phyloP scores from a whole-genome alignment of 1,139 yeast genomes.

The Pichiaceae sp. region DNA sequence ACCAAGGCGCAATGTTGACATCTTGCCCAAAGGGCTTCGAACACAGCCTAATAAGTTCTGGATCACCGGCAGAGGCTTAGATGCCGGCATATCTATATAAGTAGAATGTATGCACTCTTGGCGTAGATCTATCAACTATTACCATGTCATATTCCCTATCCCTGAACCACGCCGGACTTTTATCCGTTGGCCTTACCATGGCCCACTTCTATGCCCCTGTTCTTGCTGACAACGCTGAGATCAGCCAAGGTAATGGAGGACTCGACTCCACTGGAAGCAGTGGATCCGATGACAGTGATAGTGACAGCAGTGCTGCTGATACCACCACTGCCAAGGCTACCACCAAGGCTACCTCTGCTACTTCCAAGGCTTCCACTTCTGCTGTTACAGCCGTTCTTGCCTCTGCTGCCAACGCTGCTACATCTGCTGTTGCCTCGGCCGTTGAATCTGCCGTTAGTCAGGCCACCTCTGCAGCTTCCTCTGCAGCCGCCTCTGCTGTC shows the following conservation, averaged over 20 bases:
- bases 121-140: no score
- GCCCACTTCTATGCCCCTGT: conserved; percentile 2
- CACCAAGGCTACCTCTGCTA: conserved; percentile 3
- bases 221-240: background rate
- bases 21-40: no score
- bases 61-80: no score
- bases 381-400: conserved; percentile 3
- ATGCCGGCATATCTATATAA: no score
- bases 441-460: conserved; percentile 1
- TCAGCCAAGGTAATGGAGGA: background rate
- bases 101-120: no score
- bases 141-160: background rate
- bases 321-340: conserved; percentile 1
- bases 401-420: conserved; percentile 5
- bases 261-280: background rate
- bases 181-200: background rate
- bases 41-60: no score
- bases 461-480: conserved; percentile 4
- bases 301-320: background rate
- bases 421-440: background rate
- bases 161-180: conserved; percentile 1
- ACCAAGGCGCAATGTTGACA: no score
- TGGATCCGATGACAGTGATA: background rate
- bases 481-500: conserved; percentile 1
- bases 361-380: background rate